Evolutionary conservation across 2,329 filamentous ascomycete genomes (phyloP).

Genomic region (Truncatella angustata): DNA sequence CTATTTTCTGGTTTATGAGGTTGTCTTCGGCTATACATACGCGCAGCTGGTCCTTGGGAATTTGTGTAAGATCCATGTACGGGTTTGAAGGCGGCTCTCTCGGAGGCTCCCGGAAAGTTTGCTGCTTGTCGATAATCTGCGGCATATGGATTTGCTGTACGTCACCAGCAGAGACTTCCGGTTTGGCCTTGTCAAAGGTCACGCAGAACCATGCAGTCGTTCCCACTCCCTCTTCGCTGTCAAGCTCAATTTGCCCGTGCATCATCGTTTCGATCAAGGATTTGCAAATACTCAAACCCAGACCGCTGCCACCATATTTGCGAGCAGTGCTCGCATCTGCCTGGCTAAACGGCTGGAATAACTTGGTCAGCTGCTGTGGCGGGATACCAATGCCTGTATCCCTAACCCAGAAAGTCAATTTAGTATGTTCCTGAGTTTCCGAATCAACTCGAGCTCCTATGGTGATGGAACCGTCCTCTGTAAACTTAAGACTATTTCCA

Average conservation of each 20-base stretch:
- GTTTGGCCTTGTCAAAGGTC: conserved; percentile 77
- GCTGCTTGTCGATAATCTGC: conserved; percentile 36
- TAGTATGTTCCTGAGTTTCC: conserved; percentile 68
- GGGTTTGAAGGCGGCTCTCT: conserved; percentile 39
- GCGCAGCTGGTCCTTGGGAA: conserved; percentile 75
- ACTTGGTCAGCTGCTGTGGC: conserved; percentile 74
- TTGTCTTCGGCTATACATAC: conserved; percentile 97
- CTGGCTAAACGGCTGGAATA: conserved; percentile 92
- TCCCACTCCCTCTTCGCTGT: conserved; percentile 70
- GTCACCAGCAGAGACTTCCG: conserved; percentile 57
- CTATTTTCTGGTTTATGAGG: conserved; percentile 90
- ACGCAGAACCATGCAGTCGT: conserved; percentile 78
- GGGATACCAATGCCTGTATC: conserved; percentile 93
- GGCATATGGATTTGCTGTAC: conserved; percentile 40
- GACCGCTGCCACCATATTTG: conserved; percentile 87
- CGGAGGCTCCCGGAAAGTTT: conserved; percentile 30
- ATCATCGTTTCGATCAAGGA: conserved; percentile 91
- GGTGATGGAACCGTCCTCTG: conserved; percentile 80
- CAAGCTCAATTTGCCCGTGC: conserved; percentile 79
- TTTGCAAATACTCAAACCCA: conserved; percentile 92
- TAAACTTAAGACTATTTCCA: conserved; percentile 93
- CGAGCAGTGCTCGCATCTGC: conserved; percentile 87
- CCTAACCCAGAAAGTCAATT: conserved; percentile 79
- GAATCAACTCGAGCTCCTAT: conserved; percentile 72
- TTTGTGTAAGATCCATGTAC: conserved; percentile 65